Percentiles rank a stretch among this genome's conserved stretches.
Evolutionary conservation across 345 rosid species (phyloP).

Genomic region (Eucalyptus cloeziana): DNA sequence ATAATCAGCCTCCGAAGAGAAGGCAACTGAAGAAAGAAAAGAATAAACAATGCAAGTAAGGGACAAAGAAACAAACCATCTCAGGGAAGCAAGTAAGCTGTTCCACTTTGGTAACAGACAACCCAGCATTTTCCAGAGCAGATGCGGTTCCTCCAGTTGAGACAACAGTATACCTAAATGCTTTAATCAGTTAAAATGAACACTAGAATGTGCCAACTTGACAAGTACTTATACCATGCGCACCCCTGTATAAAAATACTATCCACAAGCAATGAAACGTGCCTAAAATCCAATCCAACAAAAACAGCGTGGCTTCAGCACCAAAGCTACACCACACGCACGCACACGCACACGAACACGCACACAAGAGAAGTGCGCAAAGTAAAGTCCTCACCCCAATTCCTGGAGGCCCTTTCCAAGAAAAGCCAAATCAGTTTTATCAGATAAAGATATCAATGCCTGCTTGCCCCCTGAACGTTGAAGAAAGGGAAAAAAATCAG

Average conservation of each 20-base stretch:
- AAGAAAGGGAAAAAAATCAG: background rate
- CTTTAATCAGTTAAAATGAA: background rate
- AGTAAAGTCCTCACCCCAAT: conserved; percentile 35
- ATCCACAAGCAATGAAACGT: background rate
- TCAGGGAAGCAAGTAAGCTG: conserved; percentile 77
- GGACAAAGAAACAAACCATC: conserved; percentile 37
- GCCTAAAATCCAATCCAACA: background rate
- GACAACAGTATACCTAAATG: conserved; percentile 61
- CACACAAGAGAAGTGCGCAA: background rate
- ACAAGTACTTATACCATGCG: background rate
- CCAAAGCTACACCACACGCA: background rate
- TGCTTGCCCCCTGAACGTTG: conserved; percentile 47
- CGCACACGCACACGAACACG: rapidly evolving
- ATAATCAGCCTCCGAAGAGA: background rate
- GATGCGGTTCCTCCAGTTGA: conserved; percentile 98
- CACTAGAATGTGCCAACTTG: background rate
- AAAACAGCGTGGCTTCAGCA: background rate
- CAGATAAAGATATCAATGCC: conserved; percentile 79
- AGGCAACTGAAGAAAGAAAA: background rate
- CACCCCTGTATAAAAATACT: background rate
- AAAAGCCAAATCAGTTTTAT: conserved; percentile 54
- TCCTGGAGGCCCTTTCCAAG: conserved; percentile 68
- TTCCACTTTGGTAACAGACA: conserved; percentile 85
- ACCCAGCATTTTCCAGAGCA: conserved; percentile 64
- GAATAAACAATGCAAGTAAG: background rate